phyloP scores from a whole-genome alignment of 2,329 filamentous ascomycete genomes.

The Annulohypoxylon truncatum region DNA sequence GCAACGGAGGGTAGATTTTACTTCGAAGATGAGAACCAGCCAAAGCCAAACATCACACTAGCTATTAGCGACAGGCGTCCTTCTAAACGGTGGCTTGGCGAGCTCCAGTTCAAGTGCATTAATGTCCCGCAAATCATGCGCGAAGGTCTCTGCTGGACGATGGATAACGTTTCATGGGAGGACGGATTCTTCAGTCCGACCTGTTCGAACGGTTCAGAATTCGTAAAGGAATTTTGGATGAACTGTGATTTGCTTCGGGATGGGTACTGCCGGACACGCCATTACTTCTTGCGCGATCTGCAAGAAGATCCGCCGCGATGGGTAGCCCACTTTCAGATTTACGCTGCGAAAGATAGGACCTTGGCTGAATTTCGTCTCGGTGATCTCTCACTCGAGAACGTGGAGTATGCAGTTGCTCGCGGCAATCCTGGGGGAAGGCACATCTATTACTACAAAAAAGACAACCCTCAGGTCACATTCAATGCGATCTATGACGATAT shows the following conservation, averaged over 20 bases:
- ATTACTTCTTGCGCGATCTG: background rate
- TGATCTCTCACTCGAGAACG: background rate
- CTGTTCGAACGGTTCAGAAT: background rate
- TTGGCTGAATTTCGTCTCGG: background rate
- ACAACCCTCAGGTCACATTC: background rate
- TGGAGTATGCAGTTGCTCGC: background rate
- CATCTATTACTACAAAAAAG: background rate
- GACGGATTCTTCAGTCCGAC: background rate
- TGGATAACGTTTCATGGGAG: background rate
- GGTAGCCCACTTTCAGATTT: conserved; percentile 8
- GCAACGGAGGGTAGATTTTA: background rate
- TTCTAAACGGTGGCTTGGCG: background rate
- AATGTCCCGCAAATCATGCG: background rate
- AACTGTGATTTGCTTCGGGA: background rate
- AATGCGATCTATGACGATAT: conserved; percentile 5
- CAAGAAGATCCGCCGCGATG: background rate
- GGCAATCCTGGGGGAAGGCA: background rate
- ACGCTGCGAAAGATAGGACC: background rate
- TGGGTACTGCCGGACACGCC: background rate
- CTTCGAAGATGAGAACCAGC: background rate
- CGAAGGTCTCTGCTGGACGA: background rate
- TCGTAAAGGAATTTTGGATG: background rate
- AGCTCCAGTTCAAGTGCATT: background rate
- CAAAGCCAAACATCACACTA: background rate
- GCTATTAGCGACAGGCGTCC: background rate